Evolutionary conservation across 2,329 filamentous ascomycete species (phyloP), one percentile per base, ranked within the genome.

Genomic region (Penicillium sp.): DNA sequence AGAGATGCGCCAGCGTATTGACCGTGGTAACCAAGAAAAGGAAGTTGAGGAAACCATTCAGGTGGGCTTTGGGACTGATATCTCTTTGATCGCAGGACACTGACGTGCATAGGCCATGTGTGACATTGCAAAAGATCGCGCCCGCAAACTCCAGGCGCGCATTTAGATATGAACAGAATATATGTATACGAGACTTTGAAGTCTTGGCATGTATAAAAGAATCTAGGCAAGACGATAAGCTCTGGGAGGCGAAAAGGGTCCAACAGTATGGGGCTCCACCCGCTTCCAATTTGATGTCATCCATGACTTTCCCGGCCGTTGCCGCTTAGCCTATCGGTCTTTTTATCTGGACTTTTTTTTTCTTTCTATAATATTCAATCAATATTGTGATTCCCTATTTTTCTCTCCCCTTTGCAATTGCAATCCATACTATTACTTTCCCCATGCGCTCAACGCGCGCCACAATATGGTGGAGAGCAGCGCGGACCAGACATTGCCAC

Each of bases 51-150:
- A 90, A 64, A 90, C 85, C 6, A 88, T 96, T 49, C 82, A 89
- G 81, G 91, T 92, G 76, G 62, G 82, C 68, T 9, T 24, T 19
- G 27, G 8, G 16, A 27, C 16, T 27, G 9, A 24, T 13, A 24
- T 13, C 13, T 35, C 16, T 42, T 39, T 33, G 22, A 11, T 35
- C 14, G 19, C 26, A 42, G 9, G 3, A 27, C 21, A 11, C 22
- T 37, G 14, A 39, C 8, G 16, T 24, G 8, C 21, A 24, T 46
- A 37, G 89, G 92, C 93, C 42, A 96, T 97, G 90, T 91, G 91
- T 69, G 90, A 92, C 67, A 97, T 97, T 69, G 93, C 93, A 29
- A 84, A 85, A 51, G 91, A 96, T 68, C 84, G 93, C 49, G 90
- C 88, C 1, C 73, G 75, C 31, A 96, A 92, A 74, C 73, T 90